Conservation (phyloP, 75 land plant genomes). For the Isoetes taiwanensis region DNA sequence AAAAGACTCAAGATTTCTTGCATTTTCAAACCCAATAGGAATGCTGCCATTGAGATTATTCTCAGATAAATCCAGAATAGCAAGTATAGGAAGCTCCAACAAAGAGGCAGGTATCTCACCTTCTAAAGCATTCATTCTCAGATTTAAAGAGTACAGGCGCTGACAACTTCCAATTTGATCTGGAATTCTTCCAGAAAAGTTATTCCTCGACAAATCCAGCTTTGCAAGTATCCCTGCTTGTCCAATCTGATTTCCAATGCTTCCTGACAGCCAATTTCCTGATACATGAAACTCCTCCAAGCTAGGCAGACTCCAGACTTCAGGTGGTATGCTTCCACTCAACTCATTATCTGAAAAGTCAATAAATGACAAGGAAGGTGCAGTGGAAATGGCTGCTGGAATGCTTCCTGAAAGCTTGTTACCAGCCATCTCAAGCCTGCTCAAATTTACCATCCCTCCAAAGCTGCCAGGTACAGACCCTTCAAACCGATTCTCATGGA, state of each 20-base stretch:
- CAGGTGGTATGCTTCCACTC: neutral
- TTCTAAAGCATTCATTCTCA: neutral
- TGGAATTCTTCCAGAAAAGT: neutral
- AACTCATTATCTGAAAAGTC: neutral
- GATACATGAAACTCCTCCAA: neutral
- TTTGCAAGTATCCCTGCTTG: neutral
- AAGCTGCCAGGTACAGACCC: neutral
- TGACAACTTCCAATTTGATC: neutral
- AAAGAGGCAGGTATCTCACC: neutral
- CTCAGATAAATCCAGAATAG: neutral
- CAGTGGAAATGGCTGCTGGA: neutral
- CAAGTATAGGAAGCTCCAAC: neutral
- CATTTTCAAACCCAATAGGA: constrained; percentile 38
- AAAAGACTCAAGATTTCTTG: constrained; percentile 52
- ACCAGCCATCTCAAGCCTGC: neutral
- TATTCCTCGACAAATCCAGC: neutral
- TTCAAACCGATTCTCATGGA: neutral
- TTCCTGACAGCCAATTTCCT: neutral
- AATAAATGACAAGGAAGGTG: neutral
- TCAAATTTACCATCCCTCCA: neutral
- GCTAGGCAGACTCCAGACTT: neutral
- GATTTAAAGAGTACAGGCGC: neutral
- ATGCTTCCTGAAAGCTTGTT: neutral
- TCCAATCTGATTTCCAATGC: neutral
- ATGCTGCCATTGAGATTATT: neutral